These are phyloP conservation scores for Diplodia mutila DNA, from an alignment of 2,329 filamentous ascomycete genomes.

Conservation along the genomic window DNA sequence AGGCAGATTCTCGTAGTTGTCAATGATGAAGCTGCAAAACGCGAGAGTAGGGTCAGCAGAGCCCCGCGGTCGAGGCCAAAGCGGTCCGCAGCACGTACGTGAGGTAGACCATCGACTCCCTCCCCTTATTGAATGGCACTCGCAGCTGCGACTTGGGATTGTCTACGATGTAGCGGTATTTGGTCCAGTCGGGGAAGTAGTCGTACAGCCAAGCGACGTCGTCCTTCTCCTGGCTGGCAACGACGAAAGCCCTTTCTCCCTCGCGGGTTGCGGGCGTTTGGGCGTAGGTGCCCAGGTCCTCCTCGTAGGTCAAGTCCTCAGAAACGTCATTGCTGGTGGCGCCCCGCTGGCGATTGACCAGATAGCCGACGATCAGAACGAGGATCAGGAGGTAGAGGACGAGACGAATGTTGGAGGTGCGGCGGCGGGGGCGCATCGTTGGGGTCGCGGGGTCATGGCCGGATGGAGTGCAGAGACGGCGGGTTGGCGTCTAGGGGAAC, in stretches of 20 bases:
- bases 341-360: slow-evolving; percentile 19
- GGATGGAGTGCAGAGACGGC: background rate
- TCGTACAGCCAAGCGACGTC: slow-evolving; percentile 47
- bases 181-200: slow-evolving; percentile 45
- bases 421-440: slow-evolving; percentile 16
- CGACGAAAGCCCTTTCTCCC: slow-evolving; percentile 37
- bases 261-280: background rate
- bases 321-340: slow-evolving; percentile 7
- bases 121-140: slow-evolving; percentile 53
- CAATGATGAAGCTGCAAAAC: slow-evolving; percentile 45
- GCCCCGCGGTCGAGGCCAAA: background rate
- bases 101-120: slow-evolving; percentile 55
- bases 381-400: slow-evolving; percentile 23
- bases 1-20: slow-evolving; percentile 46
- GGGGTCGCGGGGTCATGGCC: slow-evolving; percentile 13
- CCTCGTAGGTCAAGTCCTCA: slow-evolving; percentile 20
- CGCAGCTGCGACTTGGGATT: slow-evolving; percentile 42
- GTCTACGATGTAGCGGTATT: slow-evolving; percentile 50
- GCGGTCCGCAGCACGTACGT: slow-evolving; percentile 40
- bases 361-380: slow-evolving; percentile 25
- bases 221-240: slow-evolving; percentile 44
- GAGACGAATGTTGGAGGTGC: slow-evolving; percentile 24
- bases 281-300: slow-evolving; percentile 20
- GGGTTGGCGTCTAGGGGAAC: slow-evolving; percentile 9
- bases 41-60: background rate